Percentiles rank a stretch among this genome's conserved stretches.
Evolutionary conservation across 805 yeast species (phyloP).

Genomic region (Candida alai): DNA sequence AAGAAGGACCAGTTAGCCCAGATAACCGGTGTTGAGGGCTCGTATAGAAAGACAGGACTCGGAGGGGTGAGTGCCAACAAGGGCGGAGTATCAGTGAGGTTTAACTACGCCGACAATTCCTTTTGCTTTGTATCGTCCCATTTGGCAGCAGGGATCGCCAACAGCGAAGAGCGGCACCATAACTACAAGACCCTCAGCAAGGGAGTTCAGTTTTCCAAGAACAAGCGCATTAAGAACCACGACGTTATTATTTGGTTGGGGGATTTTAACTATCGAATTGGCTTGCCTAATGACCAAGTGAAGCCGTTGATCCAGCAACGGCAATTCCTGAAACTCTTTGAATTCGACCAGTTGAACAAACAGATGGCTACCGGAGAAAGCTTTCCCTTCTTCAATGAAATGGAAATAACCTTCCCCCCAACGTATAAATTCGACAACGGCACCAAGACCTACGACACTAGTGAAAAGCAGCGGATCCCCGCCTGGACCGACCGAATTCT

Average conservation of each 20-base stretch:
- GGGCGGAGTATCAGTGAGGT: constrained; percentile 75
- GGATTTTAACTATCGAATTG: constrained; percentile 83
- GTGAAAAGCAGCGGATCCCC: constrained; percentile 90
- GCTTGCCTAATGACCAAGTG: constrained; percentile 69
- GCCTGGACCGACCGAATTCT: constrained; percentile 95
- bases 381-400: constrained; percentile 73
- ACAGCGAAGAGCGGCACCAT: constrained; percentile 77
- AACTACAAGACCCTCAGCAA: constrained; percentile 78
- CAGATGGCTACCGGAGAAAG: constrained; percentile 70
- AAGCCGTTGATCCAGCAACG: constrained; percentile 47
- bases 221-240: constrained; percentile 56
- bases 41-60: constrained; percentile 84
- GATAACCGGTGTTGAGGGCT: constrained; percentile 62
- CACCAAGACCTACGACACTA: constrained; percentile 73
- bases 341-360: constrained; percentile 71
- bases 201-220: constrained; percentile 61
- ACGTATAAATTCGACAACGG: constrained; percentile 92
- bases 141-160: constrained; percentile 87
- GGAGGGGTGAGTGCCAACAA: constrained; percentile 86
- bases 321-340: constrained; percentile 50
- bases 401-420: constrained; percentile 73
- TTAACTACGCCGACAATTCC: constrained; percentile 60
- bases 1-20: constrained; percentile 48
- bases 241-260: constrained; percentile 93
- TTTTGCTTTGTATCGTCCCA: constrained; percentile 83